Base-by-base conservation (phyloP, 495 filamentous ascomycete genomes). In the Penicillium coffeae region DNA sequence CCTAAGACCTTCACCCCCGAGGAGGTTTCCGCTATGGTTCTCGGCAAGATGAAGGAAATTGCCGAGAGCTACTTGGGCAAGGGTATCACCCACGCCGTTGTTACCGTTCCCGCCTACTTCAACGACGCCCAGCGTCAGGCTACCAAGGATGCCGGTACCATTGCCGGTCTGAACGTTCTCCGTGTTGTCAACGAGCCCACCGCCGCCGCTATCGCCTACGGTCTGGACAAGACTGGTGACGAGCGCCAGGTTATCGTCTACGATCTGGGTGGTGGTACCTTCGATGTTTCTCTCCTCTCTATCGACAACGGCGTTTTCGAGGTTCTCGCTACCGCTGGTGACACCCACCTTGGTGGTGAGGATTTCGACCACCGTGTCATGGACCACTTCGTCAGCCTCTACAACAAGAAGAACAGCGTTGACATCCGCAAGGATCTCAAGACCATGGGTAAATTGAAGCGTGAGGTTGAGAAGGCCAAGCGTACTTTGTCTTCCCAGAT, bases 361-460 rank as follows among this genome's bases (percentile, higher is more conserved):
- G 94, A 99, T 78, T 97, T 99, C 71, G 93, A 99, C 71, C 89
- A 97, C 78, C 86, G 92, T 70, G 82, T 96, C 71, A 94, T 99
- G 79, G 89, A 89, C 75, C 81, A 95, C 84, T 89, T 96, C 69
- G 84, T 87, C 75, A 97, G 97, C 88, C 81, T 83, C 58, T 99
- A 96, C 83, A 97, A 97, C 86, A 96, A 97, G 86, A 93, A 96
- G 83, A 82, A 97, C 79, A 72, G 76, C 54, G 87, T 89, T 52
- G 88, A 97, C 63, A 85, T 99, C 65, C 84, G 84, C 77, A 95
- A 91, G 79, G 90, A 97, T 59, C 74, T 86, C 47, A 97, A 97
- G 89, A 86, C 93, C 46, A 97, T 99, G 93, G 92, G 93, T 76
- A 97, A 97, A 76, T 84, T 99, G 56, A 97, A 97, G 89, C 93